Percentiles rank a stretch among this genome's conserved stretches.
Evolutionary conservation across 1,284 basidiomycete genomes (phyloP).

Genomic region (Neolentinus lepideus): DNA sequence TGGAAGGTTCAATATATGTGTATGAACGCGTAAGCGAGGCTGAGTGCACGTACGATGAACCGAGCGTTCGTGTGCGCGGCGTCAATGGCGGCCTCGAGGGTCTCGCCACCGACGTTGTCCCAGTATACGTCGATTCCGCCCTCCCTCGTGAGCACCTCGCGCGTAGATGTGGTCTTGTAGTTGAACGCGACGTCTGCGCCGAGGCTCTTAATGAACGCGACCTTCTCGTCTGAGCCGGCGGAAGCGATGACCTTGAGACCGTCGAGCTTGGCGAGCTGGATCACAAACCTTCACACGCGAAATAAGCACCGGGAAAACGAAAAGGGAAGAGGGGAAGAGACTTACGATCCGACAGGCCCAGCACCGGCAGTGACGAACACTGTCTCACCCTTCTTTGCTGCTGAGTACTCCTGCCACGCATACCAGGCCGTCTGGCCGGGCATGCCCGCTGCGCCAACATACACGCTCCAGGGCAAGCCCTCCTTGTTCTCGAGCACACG

Average conservation of each 20-base stretch:
- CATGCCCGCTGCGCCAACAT: slow-evolving; percentile 42
- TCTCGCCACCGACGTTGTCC: slow-evolving; percentile 45
- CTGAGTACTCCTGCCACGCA: slow-evolving; percentile 26
- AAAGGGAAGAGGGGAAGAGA: too few species aligned
- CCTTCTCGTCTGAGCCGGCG: slow-evolving; percentile 55
- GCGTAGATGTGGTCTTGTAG: slow-evolving; percentile 44
- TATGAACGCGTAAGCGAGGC: neutral
- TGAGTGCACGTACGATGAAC: slow-evolving; percentile 49
- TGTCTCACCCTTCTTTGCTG: slow-evolving; percentile 40
- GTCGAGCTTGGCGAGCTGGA: slow-evolving; percentile 43
- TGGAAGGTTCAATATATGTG: neutral
- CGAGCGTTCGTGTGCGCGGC: slow-evolving; percentile 38
- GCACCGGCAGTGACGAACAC: slow-evolving; percentile 50
- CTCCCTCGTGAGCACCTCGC: slow-evolving; percentile 38
- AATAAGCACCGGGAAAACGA: too few species aligned
- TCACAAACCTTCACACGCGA: slow-evolving; percentile 23
- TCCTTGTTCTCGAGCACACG: slow-evolving; percentile 24
- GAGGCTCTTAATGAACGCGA: slow-evolving; percentile 42
- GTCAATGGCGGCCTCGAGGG: slow-evolving; percentile 29
- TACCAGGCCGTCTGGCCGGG: slow-evolving; percentile 32
- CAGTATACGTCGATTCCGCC: slow-evolving; percentile 37
- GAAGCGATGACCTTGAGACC: slow-evolving; percentile 58
- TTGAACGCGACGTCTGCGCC: slow-evolving; percentile 56
- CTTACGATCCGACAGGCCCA: slow-evolving; percentile 25
- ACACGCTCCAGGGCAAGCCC: slow-evolving; percentile 36